These are phyloP conservation scores for Anaeramoeba ignava DNA, from an alignment of 78 protist genomes.

Conservation along the genomic window DNA sequence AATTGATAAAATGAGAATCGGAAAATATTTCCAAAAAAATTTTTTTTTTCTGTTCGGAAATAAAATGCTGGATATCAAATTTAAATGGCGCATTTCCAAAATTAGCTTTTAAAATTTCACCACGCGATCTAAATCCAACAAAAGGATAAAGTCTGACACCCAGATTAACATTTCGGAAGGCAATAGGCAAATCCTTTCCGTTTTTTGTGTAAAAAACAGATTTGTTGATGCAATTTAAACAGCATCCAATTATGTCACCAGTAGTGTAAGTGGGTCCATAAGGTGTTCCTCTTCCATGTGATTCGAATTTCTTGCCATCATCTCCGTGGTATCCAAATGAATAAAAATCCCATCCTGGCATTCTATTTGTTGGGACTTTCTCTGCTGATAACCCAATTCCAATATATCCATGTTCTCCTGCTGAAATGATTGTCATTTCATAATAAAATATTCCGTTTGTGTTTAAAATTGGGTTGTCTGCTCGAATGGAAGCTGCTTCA, in stretches of 20 bases:
- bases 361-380: conserved; percentile 9
- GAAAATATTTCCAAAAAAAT: not conserved
- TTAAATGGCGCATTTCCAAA: conserved; percentile 46
- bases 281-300: conserved; percentile 32
- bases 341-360: conserved; percentile 63
- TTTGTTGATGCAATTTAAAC: conserved; percentile 36
- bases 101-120: conserved; percentile 49
- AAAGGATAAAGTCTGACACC: conserved; percentile 33
- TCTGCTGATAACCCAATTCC: conserved; percentile 48
- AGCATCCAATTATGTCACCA: conserved; percentile 47
- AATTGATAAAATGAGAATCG: not conserved
- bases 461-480: conserved; percentile 34
- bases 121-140: conserved; percentile 42
- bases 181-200: conserved; percentile 38
- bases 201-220: conserved; percentile 52
- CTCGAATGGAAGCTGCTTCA: conserved; percentile 43
- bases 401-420: conserved; percentile 55
- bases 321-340: conserved; percentile 63
- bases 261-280: conserved; percentile 54
- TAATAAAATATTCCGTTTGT: conserved; percentile 53
- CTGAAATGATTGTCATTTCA: conserved; percentile 37
- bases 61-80: conserved; percentile 41
- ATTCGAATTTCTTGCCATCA: conserved; percentile 46
- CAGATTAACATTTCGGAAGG: conserved; percentile 16
- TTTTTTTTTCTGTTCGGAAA: conserved; percentile 25